A percentile compares a stretch with the other conserved stretches of the same genome.
Evolutionary conservation across 148 eudicot species (phyloP).

Genomic region (Vaccinium corymbosum): DNA sequence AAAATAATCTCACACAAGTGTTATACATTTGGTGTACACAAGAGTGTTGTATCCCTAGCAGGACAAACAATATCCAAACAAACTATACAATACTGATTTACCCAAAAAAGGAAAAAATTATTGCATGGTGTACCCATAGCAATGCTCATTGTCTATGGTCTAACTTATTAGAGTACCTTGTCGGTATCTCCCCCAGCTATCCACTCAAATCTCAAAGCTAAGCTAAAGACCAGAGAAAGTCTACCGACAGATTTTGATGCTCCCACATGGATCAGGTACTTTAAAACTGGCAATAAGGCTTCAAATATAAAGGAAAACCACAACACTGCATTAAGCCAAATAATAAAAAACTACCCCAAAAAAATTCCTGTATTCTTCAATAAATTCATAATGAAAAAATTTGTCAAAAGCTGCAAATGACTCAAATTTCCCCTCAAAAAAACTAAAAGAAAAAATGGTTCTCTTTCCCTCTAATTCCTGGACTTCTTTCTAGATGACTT

Average conservation of each 20-base stretch:
- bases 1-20: no score
- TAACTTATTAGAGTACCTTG: background rate
- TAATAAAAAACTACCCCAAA: background rate
- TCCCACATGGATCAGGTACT: background rate
- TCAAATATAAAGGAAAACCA: background rate
- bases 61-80: no score
- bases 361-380: background rate
- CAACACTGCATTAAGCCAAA: background rate
- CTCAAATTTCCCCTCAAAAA: background rate
- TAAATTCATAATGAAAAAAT: background rate
- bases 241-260: background rate
- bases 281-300: background rate
- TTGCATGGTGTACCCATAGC: no score
- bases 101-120: no score
- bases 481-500: constrained; percentile 57
- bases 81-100: no score
- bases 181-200: background rate
- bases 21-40: no score
- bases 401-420: background rate
- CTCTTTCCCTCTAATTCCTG: constrained; percentile 1
- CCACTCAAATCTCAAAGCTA: background rate
- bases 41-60: no score
- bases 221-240: background rate
- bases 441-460: background rate
- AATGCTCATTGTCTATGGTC: background rate